Evolutionary conservation across 768 basidiomycete genomes (phyloP), one percentile per base, ranked within the genome.

Genomic region (Lactifluus piperatus): DNA sequence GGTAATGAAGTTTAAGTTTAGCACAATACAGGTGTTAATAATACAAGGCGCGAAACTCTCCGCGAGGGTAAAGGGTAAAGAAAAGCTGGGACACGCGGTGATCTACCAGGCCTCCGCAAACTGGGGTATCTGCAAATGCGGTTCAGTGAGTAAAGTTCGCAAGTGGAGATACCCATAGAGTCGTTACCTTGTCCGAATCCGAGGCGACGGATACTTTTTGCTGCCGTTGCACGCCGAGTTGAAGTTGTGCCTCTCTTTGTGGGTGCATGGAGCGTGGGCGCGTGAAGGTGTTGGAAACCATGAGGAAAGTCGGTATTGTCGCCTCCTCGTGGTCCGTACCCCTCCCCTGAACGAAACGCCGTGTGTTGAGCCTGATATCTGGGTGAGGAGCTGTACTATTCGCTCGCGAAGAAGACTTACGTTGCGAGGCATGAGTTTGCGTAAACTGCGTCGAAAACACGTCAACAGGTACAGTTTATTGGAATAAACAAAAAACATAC

Each of bases 381-480:
- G 7, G 9, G 52, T 18, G 54, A 34, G 50, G 16, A n/a, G 16
- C 16, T 10, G 58, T 16, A 22, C 1, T 4, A 51, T 51, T 29
- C 22, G 26, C 8, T 24, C 6, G 3, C 3, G 30, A 32, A 7
- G 46, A 37, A 27, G 22, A 52, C 62, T 44, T 50, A 64, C 64
- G 62, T 63, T 52, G 54, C 62, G 14, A 64, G 39, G 37, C 64
- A 64, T 11, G 64, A 64, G 46, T 63, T 64, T 10, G 64, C 61
- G 54, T 63, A 64, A 24, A 64, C 64, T 64, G 30, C 4, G 4
- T 18, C 57, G 34, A 7, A 27, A 24, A 56, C 29, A 9, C 10
- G n/a, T 62, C 20, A 59, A 22, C 30, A 16, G 2, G 16, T 7
- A 20, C 41, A 0, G 13, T 32, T 22, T n/a, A 57, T 2, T 5